These are phyloP conservation scores for Pedinophyceae sp. DNA, from an alignment of 139 green algal genomes.

Conservation along the genomic window DNA sequence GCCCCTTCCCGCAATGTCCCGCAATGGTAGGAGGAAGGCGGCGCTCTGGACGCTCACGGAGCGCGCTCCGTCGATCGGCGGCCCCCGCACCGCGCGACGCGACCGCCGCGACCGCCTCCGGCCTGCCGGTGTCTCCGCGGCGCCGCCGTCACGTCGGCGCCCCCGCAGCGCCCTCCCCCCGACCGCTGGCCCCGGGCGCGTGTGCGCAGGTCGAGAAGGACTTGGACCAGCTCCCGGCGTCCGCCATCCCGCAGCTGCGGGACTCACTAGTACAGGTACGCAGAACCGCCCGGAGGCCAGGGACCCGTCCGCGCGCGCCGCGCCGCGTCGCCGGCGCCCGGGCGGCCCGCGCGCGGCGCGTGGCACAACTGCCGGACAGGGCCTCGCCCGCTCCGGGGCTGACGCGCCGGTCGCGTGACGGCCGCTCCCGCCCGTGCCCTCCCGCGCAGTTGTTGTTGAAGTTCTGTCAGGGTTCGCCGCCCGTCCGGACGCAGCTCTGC, in stretches of 20 bases:
- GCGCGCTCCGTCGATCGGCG: not conserved
- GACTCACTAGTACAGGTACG: slow-evolving; percentile 69
- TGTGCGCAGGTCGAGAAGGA: slow-evolving; percentile 56
- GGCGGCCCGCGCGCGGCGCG: no score
- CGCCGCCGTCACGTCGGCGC: no score
- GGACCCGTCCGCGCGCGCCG: no score
- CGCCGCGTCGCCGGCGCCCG: no score
- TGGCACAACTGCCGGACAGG: no score
- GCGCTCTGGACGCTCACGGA: not conserved
- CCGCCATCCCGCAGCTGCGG: slow-evolving; percentile 34
- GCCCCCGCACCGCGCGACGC: slow-evolving; percentile 5
- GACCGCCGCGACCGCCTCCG: not conserved
- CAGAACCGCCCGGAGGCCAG: no score
- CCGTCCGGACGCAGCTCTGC: slow-evolving; percentile 73
- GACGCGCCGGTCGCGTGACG: no score
- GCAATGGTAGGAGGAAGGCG: not conserved
- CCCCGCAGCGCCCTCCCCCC: not conserved
- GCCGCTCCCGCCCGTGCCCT: no score
- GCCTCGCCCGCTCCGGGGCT: no score
- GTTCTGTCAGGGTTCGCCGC: slow-evolving; percentile 26
- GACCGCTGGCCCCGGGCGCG: not conserved
- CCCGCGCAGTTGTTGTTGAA: slow-evolving; percentile 41
- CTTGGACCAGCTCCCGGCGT: slow-evolving; percentile 71
- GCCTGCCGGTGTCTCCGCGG: not conserved
- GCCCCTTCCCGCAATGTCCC: no score